Base-by-base conservation (phyloP, 148 eudicot genomes). In the Diospyros lotus region DNA sequence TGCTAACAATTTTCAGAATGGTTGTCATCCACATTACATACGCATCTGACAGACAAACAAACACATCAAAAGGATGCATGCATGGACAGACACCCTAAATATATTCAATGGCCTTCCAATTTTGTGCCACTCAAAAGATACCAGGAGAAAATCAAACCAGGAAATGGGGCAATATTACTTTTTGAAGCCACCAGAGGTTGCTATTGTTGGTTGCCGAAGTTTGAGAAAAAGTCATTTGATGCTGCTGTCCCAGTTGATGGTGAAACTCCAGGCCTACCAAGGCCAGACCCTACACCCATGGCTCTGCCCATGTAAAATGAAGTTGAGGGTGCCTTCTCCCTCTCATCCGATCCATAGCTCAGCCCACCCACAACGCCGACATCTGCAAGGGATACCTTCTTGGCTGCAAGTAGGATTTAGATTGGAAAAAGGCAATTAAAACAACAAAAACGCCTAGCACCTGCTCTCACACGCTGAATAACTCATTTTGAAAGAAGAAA, bases 291-390 rank as follows among this genome's bases (percentile, higher is more conserved):
- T 39, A 79, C 44, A 68, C 93, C 93, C 91, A 90, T 88, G 61
- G 97, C 89, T 78, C 89, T 78, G 41, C 97, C 97, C 93, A 87
- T 93, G 83, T 84, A 72, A 54, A 81, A 85, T 44, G 91, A 77
- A 82, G 91, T 75, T 64, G 87, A 48, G 3, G 87, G 84, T 40
- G 88, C 90, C 86, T 86, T 90, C 61, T 85, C 91, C 73, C 75
- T 90, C 54, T 87, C 96, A 56, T 91, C 93, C 42, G 82, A 73
- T 66, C 80, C 88, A 71, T 85, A 97, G 18, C 80, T 84, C 65
- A 93, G 64, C 53, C 87, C 96, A 59, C 98, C 97, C 52, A 95
- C 89, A 40, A 93, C 82, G 46, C 97, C 97, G 17, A 95, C 83
- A 77, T 87, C 97, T 55, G 93, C 86, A 56, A 91, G 85, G 70